Evolutionary conservation across 1,284 basidiomycete species (phyloP).

Genomic region (Pterulicium gracile): DNA sequence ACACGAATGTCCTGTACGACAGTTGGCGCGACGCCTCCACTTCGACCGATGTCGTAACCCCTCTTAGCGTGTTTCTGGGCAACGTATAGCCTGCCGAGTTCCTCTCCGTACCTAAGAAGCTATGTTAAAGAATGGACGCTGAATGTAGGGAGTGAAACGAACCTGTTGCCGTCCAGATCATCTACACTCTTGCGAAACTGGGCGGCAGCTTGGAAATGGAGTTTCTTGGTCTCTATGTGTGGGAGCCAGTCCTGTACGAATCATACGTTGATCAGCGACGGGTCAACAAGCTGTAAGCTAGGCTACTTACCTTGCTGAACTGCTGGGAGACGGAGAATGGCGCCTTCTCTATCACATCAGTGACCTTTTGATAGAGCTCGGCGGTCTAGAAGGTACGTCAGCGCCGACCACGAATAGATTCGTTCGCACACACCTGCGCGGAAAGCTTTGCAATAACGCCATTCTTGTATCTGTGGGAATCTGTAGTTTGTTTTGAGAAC

Average conservation of each 20-base stretch:
- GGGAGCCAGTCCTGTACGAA: slow-evolving; percentile 60
- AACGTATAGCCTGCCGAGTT: slow-evolving; percentile 65
- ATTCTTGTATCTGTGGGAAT: slow-evolving; percentile 70
- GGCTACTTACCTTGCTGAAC: slow-evolving; percentile 49
- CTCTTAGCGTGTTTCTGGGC: slow-evolving; percentile 64
- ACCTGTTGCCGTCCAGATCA: slow-evolving; percentile 80
- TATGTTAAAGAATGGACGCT: slow-evolving; percentile 7
- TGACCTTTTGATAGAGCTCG: slow-evolving; percentile 53
- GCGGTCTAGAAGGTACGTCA: slow-evolving; percentile 51
- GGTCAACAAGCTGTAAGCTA: slow-evolving; percentile 16
- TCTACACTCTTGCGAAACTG: slow-evolving; percentile 87
- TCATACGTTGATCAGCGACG: slow-evolving; percentile 6
- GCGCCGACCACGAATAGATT: background rate
- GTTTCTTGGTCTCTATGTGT: slow-evolving; percentile 75
- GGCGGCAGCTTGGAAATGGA: slow-evolving; percentile 86
- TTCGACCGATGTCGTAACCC: slow-evolving; percentile 63
- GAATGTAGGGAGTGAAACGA: slow-evolving; percentile 12
- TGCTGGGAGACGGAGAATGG: slow-evolving; percentile 31
- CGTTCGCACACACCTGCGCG: slow-evolving; percentile 36
- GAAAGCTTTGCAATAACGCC: slow-evolving; percentile 82
- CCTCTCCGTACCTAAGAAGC: slow-evolving; percentile 66
- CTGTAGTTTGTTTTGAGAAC: slow-evolving; percentile 7
- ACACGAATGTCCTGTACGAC: slow-evolving; percentile 77
- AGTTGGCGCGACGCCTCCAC: slow-evolving; percentile 44
- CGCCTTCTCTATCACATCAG: slow-evolving; percentile 40